Conservation (phyloP, 306 rosid species). For the Fagus crenata region DNA sequence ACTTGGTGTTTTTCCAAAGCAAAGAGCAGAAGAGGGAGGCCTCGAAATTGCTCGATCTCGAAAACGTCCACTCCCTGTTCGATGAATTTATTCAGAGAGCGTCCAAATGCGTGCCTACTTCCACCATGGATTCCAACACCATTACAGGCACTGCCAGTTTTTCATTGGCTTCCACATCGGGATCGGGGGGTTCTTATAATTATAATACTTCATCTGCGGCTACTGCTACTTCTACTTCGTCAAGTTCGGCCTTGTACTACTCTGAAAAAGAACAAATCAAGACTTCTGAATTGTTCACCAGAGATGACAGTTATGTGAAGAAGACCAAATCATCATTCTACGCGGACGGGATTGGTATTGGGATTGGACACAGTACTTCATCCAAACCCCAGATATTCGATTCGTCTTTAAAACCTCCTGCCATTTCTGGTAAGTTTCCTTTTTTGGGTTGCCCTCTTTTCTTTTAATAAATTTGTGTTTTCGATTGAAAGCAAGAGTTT, state of each 20-base stretch:
- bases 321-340: slow-evolving; percentile 49
- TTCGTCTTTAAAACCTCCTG: slow-evolving; percentile 53
- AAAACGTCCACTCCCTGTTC: slow-evolving; percentile 56
- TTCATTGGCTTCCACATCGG: slow-evolving; percentile 37
- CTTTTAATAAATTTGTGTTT: background rate
- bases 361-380: slow-evolving; percentile 42
- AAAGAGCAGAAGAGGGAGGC: slow-evolving; percentile 72
- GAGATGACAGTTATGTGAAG: slow-evolving; percentile 73
- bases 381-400: slow-evolving; percentile 54
- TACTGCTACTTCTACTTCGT: slow-evolving; percentile 24
- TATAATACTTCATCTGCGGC: slow-evolving; percentile 23
- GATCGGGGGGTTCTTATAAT: slow-evolving; percentile 10
- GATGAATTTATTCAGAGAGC: slow-evolving; percentile 82
- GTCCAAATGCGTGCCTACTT: slow-evolving; percentile 56
- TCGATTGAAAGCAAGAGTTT: slow-evolving; percentile 8
- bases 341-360: slow-evolving; percentile 53
- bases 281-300: slow-evolving; percentile 41
- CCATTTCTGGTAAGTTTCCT: slow-evolving; percentile 39
- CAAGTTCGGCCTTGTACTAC: slow-evolving; percentile 27
- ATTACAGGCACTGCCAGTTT: slow-evolving; percentile 1
- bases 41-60: slow-evolving; percentile 66
- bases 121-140: slow-evolving; percentile 27
- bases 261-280: slow-evolving; percentile 37
- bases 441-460: background rate
- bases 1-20: slow-evolving; percentile 47